Percentiles rank a stretch among this genome's conserved stretches.
phyloP scores from a whole-genome alignment of 805 yeast species.

The Nakazawaea wickerhamii region DNA sequence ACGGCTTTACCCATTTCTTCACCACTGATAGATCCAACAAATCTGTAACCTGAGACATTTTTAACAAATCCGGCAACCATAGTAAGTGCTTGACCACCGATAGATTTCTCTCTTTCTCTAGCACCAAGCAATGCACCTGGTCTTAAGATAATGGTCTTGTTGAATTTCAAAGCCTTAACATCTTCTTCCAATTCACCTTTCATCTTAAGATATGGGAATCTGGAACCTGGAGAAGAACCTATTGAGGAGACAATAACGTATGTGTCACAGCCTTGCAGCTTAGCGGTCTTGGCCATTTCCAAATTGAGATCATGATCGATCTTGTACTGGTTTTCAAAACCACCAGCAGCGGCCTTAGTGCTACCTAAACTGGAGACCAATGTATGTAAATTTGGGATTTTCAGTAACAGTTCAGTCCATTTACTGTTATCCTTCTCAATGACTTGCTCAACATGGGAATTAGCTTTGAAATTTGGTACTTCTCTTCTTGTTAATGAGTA shows the following conservation, averaged over 20 bases:
- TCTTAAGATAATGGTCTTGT: conserved; percentile 65
- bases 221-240: conserved; percentile 58
- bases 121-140: conserved; percentile 75
- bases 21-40: conserved; percentile 46
- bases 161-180: conserved; percentile 55
- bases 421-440: conserved; percentile 38
- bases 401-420: conserved; percentile 43
- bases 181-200: conserved; percentile 78
- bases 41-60: conserved; percentile 28
- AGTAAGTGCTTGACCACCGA: conserved; percentile 26
- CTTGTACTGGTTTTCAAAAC: conserved; percentile 58
- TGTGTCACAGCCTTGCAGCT: conserved; percentile 56
- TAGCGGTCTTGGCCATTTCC: conserved; percentile 68
- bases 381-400: conserved; percentile 29
- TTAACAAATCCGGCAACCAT: conserved; percentile 28
- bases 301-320: conserved; percentile 74
- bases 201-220: conserved; percentile 55
- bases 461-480: conserved; percentile 22
- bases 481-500: conserved; percentile 49
- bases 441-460: conserved; percentile 27
- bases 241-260: conserved; percentile 60
- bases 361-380: conserved; percentile 73
- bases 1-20: conserved; percentile 63
- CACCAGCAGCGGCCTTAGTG: conserved; percentile 67
- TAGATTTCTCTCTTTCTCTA: conserved; percentile 39